Conservation (phyloP, 192 early-diverging fungal genomes). For the Entomortierella lignicola region DNA sequence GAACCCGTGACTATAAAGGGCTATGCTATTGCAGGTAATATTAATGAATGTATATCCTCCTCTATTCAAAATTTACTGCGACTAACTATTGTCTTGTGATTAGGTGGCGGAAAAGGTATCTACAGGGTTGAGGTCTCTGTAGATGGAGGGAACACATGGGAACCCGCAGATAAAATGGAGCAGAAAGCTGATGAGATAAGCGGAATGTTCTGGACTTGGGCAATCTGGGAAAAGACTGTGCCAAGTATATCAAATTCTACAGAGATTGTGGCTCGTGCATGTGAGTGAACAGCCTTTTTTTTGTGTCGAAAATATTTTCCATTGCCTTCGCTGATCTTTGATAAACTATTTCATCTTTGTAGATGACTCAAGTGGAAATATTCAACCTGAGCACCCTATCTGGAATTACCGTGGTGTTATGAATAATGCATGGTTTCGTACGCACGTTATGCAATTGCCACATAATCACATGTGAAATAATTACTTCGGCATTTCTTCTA, state of each 20-base stretch:
- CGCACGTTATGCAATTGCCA: conserved; percentile 22
- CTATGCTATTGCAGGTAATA: conserved; percentile 73
- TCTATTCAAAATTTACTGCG: not conserved
- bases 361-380: conserved; percentile 88
- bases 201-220: conserved; percentile 84
- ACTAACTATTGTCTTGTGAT: no score
- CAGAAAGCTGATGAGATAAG: conserved; percentile 47
- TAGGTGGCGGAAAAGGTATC: conserved; percentile 79
- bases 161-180: conserved; percentile 70
- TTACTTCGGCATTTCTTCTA: no score
- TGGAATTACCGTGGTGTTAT: conserved; percentile 89
- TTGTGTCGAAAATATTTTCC: conserved; percentile 1
- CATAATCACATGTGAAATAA: conserved; percentile 17
- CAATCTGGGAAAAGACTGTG: conserved; percentile 80
- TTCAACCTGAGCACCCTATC: conserved; percentile 81
- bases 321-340: not conserved
- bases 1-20: conserved; percentile 68
- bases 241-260: conserved; percentile 50
- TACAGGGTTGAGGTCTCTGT: conserved; percentile 87
- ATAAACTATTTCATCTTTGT: not conserved
- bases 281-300: conserved; percentile 48
- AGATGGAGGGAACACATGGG: conserved; percentile 89
- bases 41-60: not conserved
- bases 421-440: conserved; percentile 73
- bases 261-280: conserved; percentile 84